Evolutionary conservation across 1,284 basidiomycete genomes (phyloP).

Genomic region (Malassezia equina): DNA sequence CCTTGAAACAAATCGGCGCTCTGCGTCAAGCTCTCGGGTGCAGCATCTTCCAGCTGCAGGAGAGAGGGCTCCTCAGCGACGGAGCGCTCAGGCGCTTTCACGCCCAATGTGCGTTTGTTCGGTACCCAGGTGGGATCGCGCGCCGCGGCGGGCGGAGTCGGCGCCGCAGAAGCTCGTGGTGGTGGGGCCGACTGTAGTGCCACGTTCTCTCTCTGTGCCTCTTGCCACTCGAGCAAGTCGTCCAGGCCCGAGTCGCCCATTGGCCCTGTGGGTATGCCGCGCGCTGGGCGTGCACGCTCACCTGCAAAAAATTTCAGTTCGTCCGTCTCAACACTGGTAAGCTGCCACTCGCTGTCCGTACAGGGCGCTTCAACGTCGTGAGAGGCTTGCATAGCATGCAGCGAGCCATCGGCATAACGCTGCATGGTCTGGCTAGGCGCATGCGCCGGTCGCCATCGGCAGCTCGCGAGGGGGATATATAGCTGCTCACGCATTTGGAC

Average conservation of each 20-base stretch:
- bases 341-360: neutral
- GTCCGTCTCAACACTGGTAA: slow-evolving; percentile 13
- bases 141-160: neutral
- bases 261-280: slow-evolving; percentile 12
- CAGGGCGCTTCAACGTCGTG: neutral
- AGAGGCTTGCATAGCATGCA: neutral
- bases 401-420: slow-evolving; percentile 6
- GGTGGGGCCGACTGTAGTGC: neutral
- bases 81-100: neutral
- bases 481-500: slow-evolving; percentile 38
- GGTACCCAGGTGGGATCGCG: neutral
- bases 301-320: slow-evolving; percentile 25
- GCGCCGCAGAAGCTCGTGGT: neutral
- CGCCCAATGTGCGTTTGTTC: slow-evolving; percentile 2
- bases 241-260: slow-evolving; percentile 39
- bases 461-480: slow-evolving; percentile 40
- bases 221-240: slow-evolving; percentile 26
- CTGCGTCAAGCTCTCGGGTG: neutral
- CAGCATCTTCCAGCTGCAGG: neutral
- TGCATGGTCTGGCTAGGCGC: slow-evolving; percentile 24
- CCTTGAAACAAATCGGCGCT: slow-evolving; percentile 38
- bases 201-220: slow-evolving; percentile 1
- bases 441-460: slow-evolving; percentile 29
- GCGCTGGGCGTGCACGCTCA: slow-evolving; percentile 6
- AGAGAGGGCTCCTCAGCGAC: neutral